Conservation (phyloP, 176 grass and related monocot genomes). For the Poa pratensis region DNA sequence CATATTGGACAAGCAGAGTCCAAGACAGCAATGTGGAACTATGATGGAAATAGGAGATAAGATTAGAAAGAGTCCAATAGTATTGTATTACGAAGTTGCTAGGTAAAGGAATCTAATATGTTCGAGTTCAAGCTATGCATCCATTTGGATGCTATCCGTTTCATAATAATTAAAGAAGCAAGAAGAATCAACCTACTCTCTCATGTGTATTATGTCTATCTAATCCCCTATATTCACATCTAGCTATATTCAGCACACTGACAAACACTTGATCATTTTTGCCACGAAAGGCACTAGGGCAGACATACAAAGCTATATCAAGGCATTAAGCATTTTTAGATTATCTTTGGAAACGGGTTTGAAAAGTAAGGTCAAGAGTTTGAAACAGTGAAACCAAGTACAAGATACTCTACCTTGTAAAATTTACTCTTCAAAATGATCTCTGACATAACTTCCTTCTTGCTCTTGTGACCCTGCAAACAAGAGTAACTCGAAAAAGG, state of each 20-base stretch:
- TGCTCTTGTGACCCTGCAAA: conserved; percentile 77
- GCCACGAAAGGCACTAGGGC: background rate
- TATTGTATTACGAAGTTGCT: background rate
- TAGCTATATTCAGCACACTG: background rate
- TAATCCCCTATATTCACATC: background rate
- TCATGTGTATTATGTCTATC: background rate
- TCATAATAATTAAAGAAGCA: background rate
- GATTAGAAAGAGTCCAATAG: conserved; percentile 15
- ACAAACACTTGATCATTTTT: conserved; percentile 25
- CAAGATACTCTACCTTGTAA: conserved; percentile 68
- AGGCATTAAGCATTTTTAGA: background rate
- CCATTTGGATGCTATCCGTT: background rate
- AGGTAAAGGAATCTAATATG: conserved; percentile 8
- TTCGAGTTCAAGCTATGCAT: conserved; percentile 5
- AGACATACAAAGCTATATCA: conserved; percentile 24
- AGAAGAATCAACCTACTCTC: background rate
- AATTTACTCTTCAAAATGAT: conserved; percentile 98
- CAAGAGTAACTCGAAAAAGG: conserved; percentile 41
- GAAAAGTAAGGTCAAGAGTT: conserved; percentile 12
- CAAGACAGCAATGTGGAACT: background rate
- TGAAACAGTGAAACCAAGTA: conserved; percentile 29
- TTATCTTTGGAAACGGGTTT: conserved; percentile 13
- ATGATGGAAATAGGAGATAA: conserved; percentile 4
- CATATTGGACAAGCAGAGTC: conserved; percentile 9
- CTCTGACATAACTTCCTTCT: conserved; percentile 98